These are phyloP conservation scores for Brassica napus DNA, from an alignment of 345 rosid species.

Conservation along the genomic window Da-Ae NC_063449.1:15036001-15036500, in stretches of 20 bases:
- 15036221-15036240: constrained; percentile 79
- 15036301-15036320: constrained; percentile 85
- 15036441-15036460: background rate
- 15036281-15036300: constrained; percentile 70
- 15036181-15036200: constrained; percentile 78
- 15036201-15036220: constrained; percentile 95
- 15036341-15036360: background rate
- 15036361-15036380: background rate
- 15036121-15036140: background rate
- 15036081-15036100: constrained; percentile 94
- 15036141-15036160: background rate
- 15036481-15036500: background rate
- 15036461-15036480: background rate
- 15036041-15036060: constrained; percentile 93
- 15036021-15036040: constrained; percentile 96
- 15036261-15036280: constrained; percentile 67
- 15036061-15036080: constrained; percentile 80
- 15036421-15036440: background rate
- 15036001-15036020: constrained; percentile 90
- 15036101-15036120: background rate
- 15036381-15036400: background rate
- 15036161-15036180: background rate
- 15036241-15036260: constrained; percentile 84
- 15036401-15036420: background rate
- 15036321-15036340: constrained; percentile 84